A percentile compares a stretch with the other conserved stretches of the same genome.
phyloP scores from a whole-genome alignment of 2,329 filamentous ascomycete species.

The Aspergillus sp. region DNA sequence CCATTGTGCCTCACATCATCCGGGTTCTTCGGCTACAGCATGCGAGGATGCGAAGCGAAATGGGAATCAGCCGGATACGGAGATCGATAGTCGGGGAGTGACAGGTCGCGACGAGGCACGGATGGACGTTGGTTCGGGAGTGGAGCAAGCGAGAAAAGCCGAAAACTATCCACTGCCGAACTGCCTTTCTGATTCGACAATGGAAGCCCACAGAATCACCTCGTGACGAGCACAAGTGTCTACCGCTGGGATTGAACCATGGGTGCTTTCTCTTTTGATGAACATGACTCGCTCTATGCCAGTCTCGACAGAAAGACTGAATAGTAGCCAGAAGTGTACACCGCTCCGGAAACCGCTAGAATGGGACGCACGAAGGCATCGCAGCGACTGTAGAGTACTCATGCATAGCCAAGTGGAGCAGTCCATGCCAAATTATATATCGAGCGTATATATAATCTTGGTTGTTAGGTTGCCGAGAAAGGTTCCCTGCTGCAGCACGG shows the following conservation, averaged over 20 bases:
- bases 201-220: not conserved
- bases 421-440: constrained; percentile 1
- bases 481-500: constrained; percentile 12
- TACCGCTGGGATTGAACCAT: not conserved
- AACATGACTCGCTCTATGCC: constrained; percentile 18
- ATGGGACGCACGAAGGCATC: constrained; percentile 5
- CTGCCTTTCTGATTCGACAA: not conserved
- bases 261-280: not conserved
- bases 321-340: constrained; percentile 4
- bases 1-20: constrained; percentile 13
- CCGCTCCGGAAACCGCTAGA: not conserved
- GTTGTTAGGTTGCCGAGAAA: constrained; percentile 9
- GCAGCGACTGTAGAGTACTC: constrained; percentile 20
- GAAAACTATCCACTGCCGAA: constrained; percentile 1
- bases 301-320: constrained; percentile 15
- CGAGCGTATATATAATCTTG: constrained; percentile 9
- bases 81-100: not conserved
- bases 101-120: constrained; percentile 13
- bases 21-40: not conserved
- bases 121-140: not conserved
- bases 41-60: not conserved
- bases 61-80: not conserved
- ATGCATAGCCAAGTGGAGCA: not conserved
- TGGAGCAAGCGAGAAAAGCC: constrained; percentile 8
- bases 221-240: not conserved